phyloP scores from a whole-genome alignment of 148 eudicot genomes.

The Suaeda aralocaspica region DNA sequence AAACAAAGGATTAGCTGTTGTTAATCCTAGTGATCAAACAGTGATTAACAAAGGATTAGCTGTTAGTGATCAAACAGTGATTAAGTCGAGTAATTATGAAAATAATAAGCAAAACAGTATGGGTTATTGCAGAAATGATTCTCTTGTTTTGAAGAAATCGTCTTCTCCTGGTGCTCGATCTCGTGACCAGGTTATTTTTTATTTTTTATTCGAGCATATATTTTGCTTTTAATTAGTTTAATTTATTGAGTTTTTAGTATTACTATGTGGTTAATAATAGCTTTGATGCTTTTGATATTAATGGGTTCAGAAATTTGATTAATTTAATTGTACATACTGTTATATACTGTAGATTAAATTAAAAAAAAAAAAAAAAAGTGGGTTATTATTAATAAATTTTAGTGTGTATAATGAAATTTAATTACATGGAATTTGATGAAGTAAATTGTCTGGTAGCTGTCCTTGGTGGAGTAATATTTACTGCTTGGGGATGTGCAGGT shows the following conservation, averaged over 20 bases:
- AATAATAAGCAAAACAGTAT: conserved; percentile 13
- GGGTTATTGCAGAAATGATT: conserved; percentile 23
- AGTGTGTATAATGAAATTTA: too few species aligned
- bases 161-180: conserved; percentile 29
- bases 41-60: conserved; percentile 15
- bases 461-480: not conserved
- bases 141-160: conserved; percentile 37
- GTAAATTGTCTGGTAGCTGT: conserved; percentile 24
- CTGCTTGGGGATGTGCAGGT: conserved; percentile 39
- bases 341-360: not conserved
- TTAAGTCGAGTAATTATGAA: conserved; percentile 7
- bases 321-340: not conserved
- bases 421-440: conserved; percentile 13
- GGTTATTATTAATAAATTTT: too few species aligned
- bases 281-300: conserved; percentile 6
- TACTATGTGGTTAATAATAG: not conserved
- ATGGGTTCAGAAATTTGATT: not conserved
- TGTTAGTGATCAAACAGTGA: conserved; percentile 16
- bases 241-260: not conserved
- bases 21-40: not conserved
- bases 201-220: not conserved
- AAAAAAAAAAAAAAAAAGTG: not conserved
- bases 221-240: not conserved
- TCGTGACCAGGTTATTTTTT: conserved; percentile 42
- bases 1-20: conserved; percentile 12